These are phyloP conservation scores for Talaromyces sp. DNA, from an alignment of 2,329 filamentous ascomycete genomes.

Conservation along the genomic window DNA sequence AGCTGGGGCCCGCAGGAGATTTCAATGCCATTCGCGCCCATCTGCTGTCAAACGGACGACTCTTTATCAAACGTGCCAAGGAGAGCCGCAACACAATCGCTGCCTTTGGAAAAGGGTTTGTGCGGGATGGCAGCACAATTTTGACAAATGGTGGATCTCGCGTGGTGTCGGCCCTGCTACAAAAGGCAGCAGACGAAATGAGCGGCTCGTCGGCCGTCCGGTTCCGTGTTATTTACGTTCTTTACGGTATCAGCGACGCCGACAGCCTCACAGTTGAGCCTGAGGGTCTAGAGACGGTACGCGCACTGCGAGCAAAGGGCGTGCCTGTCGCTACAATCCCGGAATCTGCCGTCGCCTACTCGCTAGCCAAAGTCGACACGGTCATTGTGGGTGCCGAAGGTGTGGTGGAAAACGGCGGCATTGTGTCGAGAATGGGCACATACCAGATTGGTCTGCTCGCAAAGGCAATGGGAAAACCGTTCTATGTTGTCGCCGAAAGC, in stretches of 20 bases:
- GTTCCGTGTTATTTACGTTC: constrained; percentile 80
- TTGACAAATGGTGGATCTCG: constrained; percentile 85
- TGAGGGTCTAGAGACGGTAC: constrained; percentile 68
- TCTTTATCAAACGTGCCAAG: constrained; percentile 85
- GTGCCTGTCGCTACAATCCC: constrained; percentile 80
- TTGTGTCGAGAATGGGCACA: constrained; percentile 80
- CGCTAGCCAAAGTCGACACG: constrained; percentile 67
- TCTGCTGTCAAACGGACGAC: constrained; percentile 74
- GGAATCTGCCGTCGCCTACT: constrained; percentile 71
- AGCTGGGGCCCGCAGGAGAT: constrained; percentile 52
- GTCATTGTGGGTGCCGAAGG: constrained; percentile 69
- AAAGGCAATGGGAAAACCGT: constrained; percentile 65
- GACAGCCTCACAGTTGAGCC: constrained; percentile 34
- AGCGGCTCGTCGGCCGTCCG: constrained; percentile 53
- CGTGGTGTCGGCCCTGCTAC: constrained; percentile 73
- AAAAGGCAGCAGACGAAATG: constrained; percentile 64
- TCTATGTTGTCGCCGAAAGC: constrained; percentile 90
- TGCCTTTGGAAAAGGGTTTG: constrained; percentile 68
- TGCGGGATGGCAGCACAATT: constrained; percentile 73
- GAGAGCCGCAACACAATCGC: constrained; percentile 80
- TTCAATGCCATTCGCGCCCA: constrained; percentile 82
- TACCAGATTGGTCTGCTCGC: constrained; percentile 84
- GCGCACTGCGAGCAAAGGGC: constrained; percentile 64
- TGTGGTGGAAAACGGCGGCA: constrained; percentile 88
- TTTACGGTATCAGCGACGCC: constrained; percentile 33